Percentiles rank a stretch among this genome's conserved stretches.
These are phyloP conservation scores for Trebouxia sp. DNA, from an alignment of 139 green algal genomes.

Conservation along the genomic window DNA sequence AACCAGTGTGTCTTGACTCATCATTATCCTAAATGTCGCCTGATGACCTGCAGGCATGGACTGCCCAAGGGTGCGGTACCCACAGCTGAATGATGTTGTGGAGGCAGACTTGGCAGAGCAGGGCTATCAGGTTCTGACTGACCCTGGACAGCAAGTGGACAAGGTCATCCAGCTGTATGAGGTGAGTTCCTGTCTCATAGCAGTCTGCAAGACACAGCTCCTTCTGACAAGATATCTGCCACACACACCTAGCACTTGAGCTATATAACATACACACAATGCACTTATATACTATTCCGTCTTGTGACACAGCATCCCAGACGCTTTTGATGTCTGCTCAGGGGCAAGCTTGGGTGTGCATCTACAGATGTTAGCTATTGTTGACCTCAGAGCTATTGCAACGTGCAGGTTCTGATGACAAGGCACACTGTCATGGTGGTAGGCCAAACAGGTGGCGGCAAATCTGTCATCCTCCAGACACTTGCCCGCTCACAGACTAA, in stretches of 20 bases:
- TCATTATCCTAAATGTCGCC: too few species aligned
- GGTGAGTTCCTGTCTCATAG: conserved; percentile 37
- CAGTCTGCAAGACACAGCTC: too few species aligned
- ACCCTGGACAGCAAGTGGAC: conserved; percentile 72
- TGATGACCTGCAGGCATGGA: conserved; percentile 68
- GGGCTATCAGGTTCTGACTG: conserved; percentile 66
- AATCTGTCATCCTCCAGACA: conserved; percentile 85
- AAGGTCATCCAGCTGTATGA: conserved; percentile 89
- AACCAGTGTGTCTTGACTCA: too few species aligned
- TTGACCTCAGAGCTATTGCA: not conserved
- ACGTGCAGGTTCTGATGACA: conserved; percentile 64
- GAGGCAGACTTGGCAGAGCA: conserved; percentile 78
- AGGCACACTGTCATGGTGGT: conserved; percentile 89
- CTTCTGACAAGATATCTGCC: too few species aligned
- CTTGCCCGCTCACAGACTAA: conserved; percentile 76
- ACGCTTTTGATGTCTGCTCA: not conserved
- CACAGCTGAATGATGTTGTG: conserved; percentile 81
- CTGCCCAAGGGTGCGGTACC: conserved; percentile 75
- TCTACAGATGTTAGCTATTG: too few species aligned
- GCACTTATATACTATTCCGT: not conserved
- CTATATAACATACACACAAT: not conserved
- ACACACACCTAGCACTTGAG: too few species aligned
- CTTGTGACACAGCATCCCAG: not conserved
- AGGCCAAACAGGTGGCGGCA: conserved; percentile 83
- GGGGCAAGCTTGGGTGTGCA: too few species aligned